Conservation (phyloP, 768 basidiomycete species). For the Boletus tomentosulus region DNA sequence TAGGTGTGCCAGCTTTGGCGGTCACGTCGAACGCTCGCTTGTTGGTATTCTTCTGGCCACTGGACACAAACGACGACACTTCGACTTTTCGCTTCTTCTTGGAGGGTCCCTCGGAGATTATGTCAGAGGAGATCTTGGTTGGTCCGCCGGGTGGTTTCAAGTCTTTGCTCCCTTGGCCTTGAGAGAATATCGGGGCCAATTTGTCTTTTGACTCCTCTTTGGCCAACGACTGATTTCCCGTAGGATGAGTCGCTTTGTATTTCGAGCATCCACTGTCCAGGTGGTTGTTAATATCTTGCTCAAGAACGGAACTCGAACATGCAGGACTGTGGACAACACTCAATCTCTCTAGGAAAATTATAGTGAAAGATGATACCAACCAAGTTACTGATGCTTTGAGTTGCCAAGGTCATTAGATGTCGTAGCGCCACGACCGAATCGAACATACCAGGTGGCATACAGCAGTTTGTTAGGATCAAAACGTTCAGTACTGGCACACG, state of each 20-base stretch:
- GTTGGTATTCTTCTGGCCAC: constrained; percentile 19
- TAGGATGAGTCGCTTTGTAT: constrained; percentile 4
- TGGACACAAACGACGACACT: constrained; percentile 5
- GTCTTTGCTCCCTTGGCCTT: constrained; percentile 12
- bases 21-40: constrained; percentile 16
- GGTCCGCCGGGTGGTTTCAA: constrained; percentile 8
- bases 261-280: constrained; percentile 45
- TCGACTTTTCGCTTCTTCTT: constrained; percentile 30
- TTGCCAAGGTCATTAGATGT: background rate
- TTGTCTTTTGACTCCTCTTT: constrained; percentile 20
- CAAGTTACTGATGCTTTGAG: constrained; percentile 17
- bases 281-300: constrained; percentile 46
- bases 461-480: background rate
- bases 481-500: too few species aligned
- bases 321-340: constrained; percentile 38
- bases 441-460: constrained; percentile 18
- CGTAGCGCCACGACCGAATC: background rate
- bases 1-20: constrained; percentile 41
- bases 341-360: background rate
- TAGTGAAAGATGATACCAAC: constrained; percentile 5
- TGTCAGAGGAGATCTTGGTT: constrained; percentile 7
- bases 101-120: constrained; percentile 10
- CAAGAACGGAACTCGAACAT: constrained; percentile 41
- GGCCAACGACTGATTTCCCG: background rate
- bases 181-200: constrained; percentile 42